phyloP scores from a whole-genome alignment of 352 stramenopile genomes.

The Phytopythium aichiense region DNA sequence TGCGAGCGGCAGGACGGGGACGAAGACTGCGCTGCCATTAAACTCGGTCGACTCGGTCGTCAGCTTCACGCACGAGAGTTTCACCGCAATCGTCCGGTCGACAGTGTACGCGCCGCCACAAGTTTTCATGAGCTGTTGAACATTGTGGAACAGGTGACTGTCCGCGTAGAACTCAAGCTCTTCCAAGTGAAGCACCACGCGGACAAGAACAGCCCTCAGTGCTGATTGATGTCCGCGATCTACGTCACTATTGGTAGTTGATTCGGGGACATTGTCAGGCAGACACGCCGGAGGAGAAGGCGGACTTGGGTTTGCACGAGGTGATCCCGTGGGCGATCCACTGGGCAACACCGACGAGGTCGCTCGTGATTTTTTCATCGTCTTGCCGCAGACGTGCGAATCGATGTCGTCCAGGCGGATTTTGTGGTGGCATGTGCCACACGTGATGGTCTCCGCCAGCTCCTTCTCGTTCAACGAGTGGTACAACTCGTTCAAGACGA shows the following conservation, averaged over 20 bases:
- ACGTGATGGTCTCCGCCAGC: slow-evolving; percentile 46
- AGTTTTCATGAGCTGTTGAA: slow-evolving; percentile 26
- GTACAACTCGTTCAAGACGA: slow-evolving; percentile 46
- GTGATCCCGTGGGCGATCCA: background rate
- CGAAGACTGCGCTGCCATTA: slow-evolving; percentile 52
- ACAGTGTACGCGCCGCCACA: background rate
- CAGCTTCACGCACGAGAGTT: slow-evolving; percentile 30
- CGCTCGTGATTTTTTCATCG: background rate
- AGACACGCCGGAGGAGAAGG: background rate
- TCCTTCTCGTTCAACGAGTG: slow-evolving; percentile 52
- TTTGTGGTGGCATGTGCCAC: slow-evolving; percentile 50
- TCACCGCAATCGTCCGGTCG: slow-evolving; percentile 20
- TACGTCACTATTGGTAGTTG: background rate
- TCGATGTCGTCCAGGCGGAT: slow-evolving; percentile 57
- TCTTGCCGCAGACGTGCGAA: slow-evolving; percentile 33
- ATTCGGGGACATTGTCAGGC: background rate
- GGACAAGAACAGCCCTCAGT: slow-evolving; percentile 13
- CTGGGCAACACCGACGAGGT: background rate
- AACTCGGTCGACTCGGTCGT: slow-evolving; percentile 73
- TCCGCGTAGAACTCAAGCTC: slow-evolving; percentile 47
- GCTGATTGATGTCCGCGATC: background rate
- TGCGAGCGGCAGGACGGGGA: slow-evolving; percentile 51
- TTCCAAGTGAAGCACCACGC: slow-evolving; percentile 37
- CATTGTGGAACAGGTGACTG: slow-evolving; percentile 27
- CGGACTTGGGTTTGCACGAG: background rate